Conservation (phyloP, 257 asterid species). For the Henckelia pumila region DNA sequence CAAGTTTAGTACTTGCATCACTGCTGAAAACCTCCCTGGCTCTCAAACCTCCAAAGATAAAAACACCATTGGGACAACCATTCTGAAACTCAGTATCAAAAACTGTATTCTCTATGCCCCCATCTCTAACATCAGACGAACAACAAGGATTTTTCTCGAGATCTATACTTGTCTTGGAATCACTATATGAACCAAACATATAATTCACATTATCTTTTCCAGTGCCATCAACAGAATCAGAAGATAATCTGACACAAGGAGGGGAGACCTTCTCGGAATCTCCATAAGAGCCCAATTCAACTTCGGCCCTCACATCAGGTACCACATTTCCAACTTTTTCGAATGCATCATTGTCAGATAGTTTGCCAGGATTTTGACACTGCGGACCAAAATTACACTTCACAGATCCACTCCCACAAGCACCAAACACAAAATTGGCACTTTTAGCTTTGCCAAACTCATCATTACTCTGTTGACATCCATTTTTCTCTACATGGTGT, state of each 20-base stretch:
- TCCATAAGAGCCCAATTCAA: constrained; percentile 31
- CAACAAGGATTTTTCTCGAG: constrained; percentile 21
- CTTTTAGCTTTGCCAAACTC: constrained; percentile 24
- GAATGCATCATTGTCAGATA: constrained; percentile 21
- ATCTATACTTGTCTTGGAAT: constrained; percentile 21
- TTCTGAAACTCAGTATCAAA: constrained; percentile 35
- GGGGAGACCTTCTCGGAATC: constrained; percentile 33
- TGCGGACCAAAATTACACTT: constrained; percentile 10
- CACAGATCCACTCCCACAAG: constrained; percentile 16
- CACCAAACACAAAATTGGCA: constrained; percentile 36
- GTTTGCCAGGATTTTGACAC: constrained; percentile 19
- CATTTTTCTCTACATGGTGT: neutral
- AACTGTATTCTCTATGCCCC: constrained; percentile 29
- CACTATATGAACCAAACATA: constrained; percentile 34
- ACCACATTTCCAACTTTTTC: neutral
- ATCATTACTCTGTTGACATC: constrained; percentile 18
- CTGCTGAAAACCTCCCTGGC: too few relatives aligned
- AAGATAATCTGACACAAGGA: constrained; percentile 26
- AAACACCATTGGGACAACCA: constrained; percentile 28
- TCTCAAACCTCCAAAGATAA: constrained; percentile 31
- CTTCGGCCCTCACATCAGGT: constrained; percentile 27
- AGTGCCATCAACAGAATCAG: constrained; percentile 21
- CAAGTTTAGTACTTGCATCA: too few relatives aligned
- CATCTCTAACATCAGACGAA: constrained; percentile 23
- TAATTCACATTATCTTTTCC: constrained; percentile 27